phyloP scores from a whole-genome alignment of 1,284 basidiomycete genomes.

The Trichosporon ovoides region DNA sequence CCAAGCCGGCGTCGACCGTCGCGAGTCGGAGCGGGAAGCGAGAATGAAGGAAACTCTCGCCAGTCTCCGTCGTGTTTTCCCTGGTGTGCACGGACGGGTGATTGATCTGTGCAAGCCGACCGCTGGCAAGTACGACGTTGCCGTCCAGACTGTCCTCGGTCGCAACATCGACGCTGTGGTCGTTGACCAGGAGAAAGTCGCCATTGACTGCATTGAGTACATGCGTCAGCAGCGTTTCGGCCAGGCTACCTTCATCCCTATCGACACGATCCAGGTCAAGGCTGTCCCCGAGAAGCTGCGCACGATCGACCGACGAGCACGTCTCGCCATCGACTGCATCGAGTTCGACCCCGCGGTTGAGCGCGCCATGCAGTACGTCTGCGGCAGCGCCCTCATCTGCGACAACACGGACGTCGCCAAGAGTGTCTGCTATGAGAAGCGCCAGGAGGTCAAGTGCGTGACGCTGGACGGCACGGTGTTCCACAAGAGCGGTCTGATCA shows the following conservation, averaged over 20 bases:
- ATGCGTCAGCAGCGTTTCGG: slow-evolving; percentile 91
- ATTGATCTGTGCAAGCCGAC: slow-evolving; percentile 91
- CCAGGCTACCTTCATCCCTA: slow-evolving; percentile 93
- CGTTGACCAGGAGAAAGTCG: slow-evolving; percentile 92
- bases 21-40: slow-evolving; percentile 77
- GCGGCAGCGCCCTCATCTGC: slow-evolving; percentile 90
- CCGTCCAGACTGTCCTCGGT: slow-evolving; percentile 91
- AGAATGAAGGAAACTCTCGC: slow-evolving; percentile 79
- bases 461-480: slow-evolving; percentile 95
- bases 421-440: slow-evolving; percentile 86
- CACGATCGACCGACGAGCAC: slow-evolving; percentile 81
- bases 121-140: slow-evolving; percentile 83
- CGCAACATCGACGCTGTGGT: slow-evolving; percentile 93
- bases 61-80: slow-evolving; percentile 79
- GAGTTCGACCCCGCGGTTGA: slow-evolving; percentile 81
- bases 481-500: slow-evolving; percentile 95
- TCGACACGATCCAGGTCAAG: slow-evolving; percentile 92
- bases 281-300: slow-evolving; percentile 92
- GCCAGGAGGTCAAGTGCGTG: slow-evolving; percentile 94
- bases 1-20: slow-evolving; percentile 77
- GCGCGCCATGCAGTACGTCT: slow-evolving; percentile 91
- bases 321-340: slow-evolving; percentile 91
- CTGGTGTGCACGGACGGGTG: slow-evolving; percentile 83
- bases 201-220: slow-evolving; percentile 98
- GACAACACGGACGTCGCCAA: slow-evolving; percentile 89